phyloP scores from a whole-genome alignment of 2,329 filamentous ascomycete species.

The Cephalotrichum gorgonifer region DNA sequence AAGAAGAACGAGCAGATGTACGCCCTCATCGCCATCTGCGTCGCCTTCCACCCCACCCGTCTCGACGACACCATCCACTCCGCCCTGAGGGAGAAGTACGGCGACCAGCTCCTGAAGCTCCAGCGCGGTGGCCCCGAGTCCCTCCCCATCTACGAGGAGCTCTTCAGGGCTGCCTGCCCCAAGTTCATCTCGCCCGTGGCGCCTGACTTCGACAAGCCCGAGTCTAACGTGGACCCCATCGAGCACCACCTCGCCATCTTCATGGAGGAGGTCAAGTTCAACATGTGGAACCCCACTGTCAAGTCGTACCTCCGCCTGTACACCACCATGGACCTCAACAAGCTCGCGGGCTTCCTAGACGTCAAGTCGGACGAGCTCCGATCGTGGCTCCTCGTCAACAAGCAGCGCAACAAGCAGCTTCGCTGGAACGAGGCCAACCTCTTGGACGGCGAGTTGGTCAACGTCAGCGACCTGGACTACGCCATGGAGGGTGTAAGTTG shows the following conservation, averaged over 20 bases:
- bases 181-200: slow-evolving; percentile 98
- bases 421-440: slow-evolving; percentile 84
- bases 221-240: slow-evolving; percentile 90
- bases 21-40: slow-evolving; percentile 95
- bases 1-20: slow-evolving; percentile 99
- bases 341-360: slow-evolving; percentile 93
- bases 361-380: slow-evolving; percentile 89
- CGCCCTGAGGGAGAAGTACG: slow-evolving; percentile 95
- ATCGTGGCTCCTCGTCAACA: slow-evolving; percentile 90
- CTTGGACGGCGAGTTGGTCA: slow-evolving; percentile 84
- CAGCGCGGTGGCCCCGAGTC: slow-evolving; percentile 93
- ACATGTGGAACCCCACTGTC: slow-evolving; percentile 94
- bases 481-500: slow-evolving; percentile 79
- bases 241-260: slow-evolving; percentile 97
- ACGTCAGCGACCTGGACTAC: slow-evolving; percentile 93
- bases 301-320: slow-evolving; percentile 98
- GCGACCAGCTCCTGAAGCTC: slow-evolving; percentile 92
- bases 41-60: slow-evolving; percentile 92
- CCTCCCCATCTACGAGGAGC: slow-evolving; percentile 93
- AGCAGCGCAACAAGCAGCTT: slow-evolving; percentile 95
- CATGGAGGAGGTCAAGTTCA: slow-evolving; percentile 99
- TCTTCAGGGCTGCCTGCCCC: slow-evolving; percentile 95
- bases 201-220: slow-evolving; percentile 94
- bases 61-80: slow-evolving; percentile 99
- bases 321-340: slow-evolving; percentile 98